Percentiles rank a stretch among this genome's conserved stretches.
These are phyloP conservation scores for Ramaria rubella DNA, from an alignment of 768 basidiomycete genomes.

Conservation along the genomic window DNA sequence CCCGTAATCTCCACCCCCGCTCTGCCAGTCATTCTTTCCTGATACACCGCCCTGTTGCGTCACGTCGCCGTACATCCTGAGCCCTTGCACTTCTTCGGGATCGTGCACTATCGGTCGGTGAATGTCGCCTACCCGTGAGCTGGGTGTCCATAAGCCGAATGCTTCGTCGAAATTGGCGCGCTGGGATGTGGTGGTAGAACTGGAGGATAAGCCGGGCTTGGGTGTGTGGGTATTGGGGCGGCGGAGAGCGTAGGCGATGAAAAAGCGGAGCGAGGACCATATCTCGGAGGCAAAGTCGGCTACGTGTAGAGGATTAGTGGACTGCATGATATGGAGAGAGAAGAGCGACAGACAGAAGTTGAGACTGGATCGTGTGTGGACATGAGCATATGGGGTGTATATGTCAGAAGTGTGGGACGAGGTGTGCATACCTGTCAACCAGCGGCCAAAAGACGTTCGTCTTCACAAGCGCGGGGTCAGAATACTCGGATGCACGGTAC, in stretches of 20 bases:
- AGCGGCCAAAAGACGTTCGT: constrained; percentile 66
- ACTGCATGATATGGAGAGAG: constrained; percentile 4
- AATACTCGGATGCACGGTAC: constrained; percentile 66
- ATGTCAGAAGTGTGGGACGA: not conserved
- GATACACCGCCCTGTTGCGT: not conserved
- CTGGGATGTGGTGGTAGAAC: not conserved
- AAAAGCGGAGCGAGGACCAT: constrained; percentile 52
- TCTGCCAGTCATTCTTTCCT: not conserved
- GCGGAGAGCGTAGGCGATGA: constrained; percentile 37
- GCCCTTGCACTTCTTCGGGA: not conserved
- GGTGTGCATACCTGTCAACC: constrained; percentile 40
- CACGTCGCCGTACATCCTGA: not conserved
- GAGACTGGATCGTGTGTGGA: too few species aligned
- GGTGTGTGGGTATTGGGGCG: constrained; percentile 21
- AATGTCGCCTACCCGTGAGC: not conserved
- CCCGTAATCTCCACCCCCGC: not conserved
- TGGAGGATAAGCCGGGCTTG: not conserved
- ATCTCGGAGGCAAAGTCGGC: constrained; percentile 69
- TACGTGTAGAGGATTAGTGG: constrained; percentile 19
- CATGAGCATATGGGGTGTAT: not conserved
- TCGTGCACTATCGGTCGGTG: not conserved
- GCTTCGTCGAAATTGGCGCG: constrained; percentile 4
- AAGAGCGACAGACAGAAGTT: constrained; percentile 21
- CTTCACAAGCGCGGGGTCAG: constrained; percentile 15
- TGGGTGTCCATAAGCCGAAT: not conserved